Conservation (phyloP, 225 moss, liverwort and hornwort species). For the Pseudisothecium myosuroides region DNA sequence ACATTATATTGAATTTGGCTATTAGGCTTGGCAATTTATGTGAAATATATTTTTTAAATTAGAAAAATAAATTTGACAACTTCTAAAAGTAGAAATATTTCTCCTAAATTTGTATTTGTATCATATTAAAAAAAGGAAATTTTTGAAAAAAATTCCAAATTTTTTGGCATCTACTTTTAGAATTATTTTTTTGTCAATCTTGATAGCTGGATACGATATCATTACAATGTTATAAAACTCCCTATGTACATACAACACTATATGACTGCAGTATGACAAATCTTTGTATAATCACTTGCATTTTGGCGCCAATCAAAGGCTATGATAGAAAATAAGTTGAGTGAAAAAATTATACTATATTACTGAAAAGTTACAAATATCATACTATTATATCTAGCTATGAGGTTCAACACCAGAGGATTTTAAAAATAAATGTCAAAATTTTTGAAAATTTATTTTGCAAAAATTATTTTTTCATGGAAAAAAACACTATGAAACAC, state of each 20-base stretch:
- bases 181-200: background rate
- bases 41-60: background rate
- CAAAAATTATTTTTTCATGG: background rate
- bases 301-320: background rate
- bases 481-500: background rate
- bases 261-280: no score
- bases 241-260: background rate
- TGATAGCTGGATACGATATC: accelerated
- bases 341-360: background rate
- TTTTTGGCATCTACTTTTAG: background rate
- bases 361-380: background rate
- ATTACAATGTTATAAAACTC: background rate
- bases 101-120: accelerated
- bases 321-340: accelerated
- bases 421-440: background rate
- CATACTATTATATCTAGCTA: accelerated
- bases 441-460: background rate
- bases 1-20: accelerated
- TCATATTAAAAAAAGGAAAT: no score
- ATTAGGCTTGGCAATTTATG: accelerated
- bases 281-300: background rate
- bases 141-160: background rate
- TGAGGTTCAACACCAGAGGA: background rate
- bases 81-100: background rate
- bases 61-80: no score